phyloP scores from a whole-genome alignment of 106 monocot genomes.

The Allium sativum region DNA sequence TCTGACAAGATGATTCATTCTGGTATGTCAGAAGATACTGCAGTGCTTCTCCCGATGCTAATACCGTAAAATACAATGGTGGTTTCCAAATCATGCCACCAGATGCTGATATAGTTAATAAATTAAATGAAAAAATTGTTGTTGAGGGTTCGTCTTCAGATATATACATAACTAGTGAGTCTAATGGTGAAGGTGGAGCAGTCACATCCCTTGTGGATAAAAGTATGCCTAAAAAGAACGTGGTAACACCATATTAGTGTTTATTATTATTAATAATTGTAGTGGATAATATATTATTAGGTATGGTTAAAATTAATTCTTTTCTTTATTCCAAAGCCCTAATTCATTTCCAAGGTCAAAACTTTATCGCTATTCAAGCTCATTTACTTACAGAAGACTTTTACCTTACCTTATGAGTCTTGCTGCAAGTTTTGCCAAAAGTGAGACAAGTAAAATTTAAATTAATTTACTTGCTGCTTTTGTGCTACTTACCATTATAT shows the following conservation, averaged over 20 bases:
- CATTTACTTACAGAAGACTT: slow-evolving; percentile 58
- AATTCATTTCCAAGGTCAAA: slow-evolving; percentile 27
- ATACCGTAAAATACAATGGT: too few relatives aligned
- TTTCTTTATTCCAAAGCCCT: slow-evolving; percentile 20
- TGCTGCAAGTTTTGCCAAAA: slow-evolving; percentile 30
- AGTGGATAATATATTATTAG: too few relatives aligned
- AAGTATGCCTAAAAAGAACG: neutral
- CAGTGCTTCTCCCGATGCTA: too few relatives aligned
- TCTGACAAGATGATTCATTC: neutral
- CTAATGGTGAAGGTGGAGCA: neutral
- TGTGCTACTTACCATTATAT: neutral
- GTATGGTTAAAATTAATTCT: neutral
- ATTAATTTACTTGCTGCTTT: slow-evolving; percentile 1
- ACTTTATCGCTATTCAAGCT: slow-evolving; percentile 33
- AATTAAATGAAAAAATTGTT: too few relatives aligned
- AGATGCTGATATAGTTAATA: too few relatives aligned
- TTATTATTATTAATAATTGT: neutral
- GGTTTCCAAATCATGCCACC: too few relatives aligned
- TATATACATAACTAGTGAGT: neutral
- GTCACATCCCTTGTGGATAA: neutral
- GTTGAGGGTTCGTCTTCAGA: too few relatives aligned
- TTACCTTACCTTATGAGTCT: slow-evolving; percentile 58
- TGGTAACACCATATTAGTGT: slow-evolving; percentile 4
- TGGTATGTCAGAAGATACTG: too few relatives aligned
- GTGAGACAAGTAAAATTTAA: slow-evolving; percentile 16